Conservation (phyloP, 2,329 filamentous ascomycete genomes). For the Aureobasidium subglaciale region DNA sequence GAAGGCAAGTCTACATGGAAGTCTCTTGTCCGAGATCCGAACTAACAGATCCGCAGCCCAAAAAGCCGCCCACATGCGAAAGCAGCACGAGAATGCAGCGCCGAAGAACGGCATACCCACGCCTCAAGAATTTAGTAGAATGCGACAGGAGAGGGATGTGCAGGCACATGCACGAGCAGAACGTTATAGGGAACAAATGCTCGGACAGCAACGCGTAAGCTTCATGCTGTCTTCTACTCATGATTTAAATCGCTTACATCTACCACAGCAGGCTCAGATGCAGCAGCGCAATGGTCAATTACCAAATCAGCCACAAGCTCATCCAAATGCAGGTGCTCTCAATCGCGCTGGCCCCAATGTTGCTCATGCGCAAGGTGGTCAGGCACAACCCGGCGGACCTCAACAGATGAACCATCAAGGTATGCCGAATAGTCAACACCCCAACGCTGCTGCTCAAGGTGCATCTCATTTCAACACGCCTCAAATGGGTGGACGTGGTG, state of each 20-base stretch:
- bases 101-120: slow-evolving; percentile 59
- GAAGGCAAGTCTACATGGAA: slow-evolving; percentile 48
- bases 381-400: slow-evolving; percentile 7
- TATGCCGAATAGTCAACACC: slow-evolving; percentile 41
- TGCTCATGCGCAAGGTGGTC: background rate
- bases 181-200: slow-evolving; percentile 57
- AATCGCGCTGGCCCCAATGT: background rate
- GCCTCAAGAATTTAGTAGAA: slow-evolving; percentile 80
- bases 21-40: background rate
- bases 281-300: slow-evolving; percentile 14
- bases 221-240: background rate
- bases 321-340: background rate
- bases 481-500: slow-evolving; percentile 47
- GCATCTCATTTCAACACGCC: slow-evolving; percentile 41
- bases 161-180: slow-evolving; percentile 51
- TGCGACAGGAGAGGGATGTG: slow-evolving; percentile 82
- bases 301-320: slow-evolving; percentile 7
- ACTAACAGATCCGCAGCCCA: slow-evolving; percentile 26
- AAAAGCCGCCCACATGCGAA: slow-evolving; percentile 69
- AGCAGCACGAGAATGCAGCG: slow-evolving; percentile 60
- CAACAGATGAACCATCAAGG: slow-evolving; percentile 31
- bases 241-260: background rate
- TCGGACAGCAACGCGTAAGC: slow-evolving; percentile 35
- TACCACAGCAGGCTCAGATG: slow-evolving; percentile 23
- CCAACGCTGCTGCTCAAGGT: background rate